Percentiles rank a stretch among this genome's conserved stretches.
Evolutionary conservation across 2,329 filamentous ascomycete genomes (phyloP).

Genomic region (Fusarium austroafricanum): DNA sequence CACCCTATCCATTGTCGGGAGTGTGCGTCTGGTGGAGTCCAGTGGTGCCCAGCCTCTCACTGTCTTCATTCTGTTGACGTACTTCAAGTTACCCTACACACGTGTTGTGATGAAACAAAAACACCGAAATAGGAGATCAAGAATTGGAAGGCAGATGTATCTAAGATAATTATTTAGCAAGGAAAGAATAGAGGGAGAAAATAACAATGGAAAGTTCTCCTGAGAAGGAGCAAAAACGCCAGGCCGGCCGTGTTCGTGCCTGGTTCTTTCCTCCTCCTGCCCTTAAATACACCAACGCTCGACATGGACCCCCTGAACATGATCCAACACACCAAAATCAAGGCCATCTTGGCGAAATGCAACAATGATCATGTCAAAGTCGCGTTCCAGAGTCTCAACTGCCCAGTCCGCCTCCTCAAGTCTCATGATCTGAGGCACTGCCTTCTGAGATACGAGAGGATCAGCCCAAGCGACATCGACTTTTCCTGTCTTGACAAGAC

Average conservation of each 20-base stretch:
- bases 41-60: too few relatives aligned
- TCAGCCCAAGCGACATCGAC: slow-evolving; percentile 59
- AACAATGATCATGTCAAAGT: slow-evolving; percentile 59
- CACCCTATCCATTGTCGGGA: too few relatives aligned
- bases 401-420: slow-evolving; percentile 55
- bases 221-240: background rate
- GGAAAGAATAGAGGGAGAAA: fast-evolving
- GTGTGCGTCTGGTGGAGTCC: too few relatives aligned
- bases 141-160: background rate
- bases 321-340: slow-evolving; percentile 54
- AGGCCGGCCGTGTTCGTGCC: background rate
- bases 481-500: slow-evolving; percentile 50
- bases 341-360: slow-evolving; percentile 57
- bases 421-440: slow-evolving; percentile 55
- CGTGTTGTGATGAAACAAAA: too few relatives aligned
- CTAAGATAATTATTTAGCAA: background rate
- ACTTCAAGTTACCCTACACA: background rate
- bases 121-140: background rate
- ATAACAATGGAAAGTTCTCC: background rate
- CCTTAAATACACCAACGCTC: slow-evolving; percentile 54
- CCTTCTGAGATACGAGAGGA: slow-evolving; percentile 56
- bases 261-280: background rate
- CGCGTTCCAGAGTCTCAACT: slow-evolving; percentile 48
- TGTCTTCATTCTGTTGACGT: too few relatives aligned
- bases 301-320: slow-evolving; percentile 51